Evolutionary conservation across 495 filamentous ascomycete species (phyloP), one percentile per base, ranked within the genome.

Genomic region (Penicillium manginii): DNA sequence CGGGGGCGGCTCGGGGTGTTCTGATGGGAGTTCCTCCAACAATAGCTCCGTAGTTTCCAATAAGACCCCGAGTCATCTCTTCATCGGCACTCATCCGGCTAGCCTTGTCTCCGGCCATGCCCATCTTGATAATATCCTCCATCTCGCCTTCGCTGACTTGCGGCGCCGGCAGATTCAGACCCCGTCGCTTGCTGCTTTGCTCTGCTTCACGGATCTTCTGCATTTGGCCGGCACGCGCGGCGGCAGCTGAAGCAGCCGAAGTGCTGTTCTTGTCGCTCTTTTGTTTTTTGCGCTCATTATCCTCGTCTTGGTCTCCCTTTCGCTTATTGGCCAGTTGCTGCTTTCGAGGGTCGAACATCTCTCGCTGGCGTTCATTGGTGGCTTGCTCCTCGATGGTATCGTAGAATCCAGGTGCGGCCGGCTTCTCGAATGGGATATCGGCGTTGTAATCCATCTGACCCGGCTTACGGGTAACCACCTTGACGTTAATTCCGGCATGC

Each of bases 381-480:
- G 72, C 67, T 49, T 87, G 79, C 64, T 98, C 94, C 12, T 96
- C 92, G 7, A 73, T 78, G 2, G 94, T 98, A 63, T 98, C 94
- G 73, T 92, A 97, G 67, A 98, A 98, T 32, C 94, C 94, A 52
- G 90, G 84, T 5, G 90, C 89, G 0, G 93, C 85, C 39, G 87
- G 88, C 74, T 96, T 96, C 74, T 98, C 94, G 64, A 98, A 97
- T 3, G 96, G 94, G 56, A 98, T 94, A 66, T 98, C 94, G 55
- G 94, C 96, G 69, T 98, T 98, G 79, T 98, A 98, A 71, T 98
- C 94, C 93, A 98, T 98, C 79, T 97, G 87, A 1, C 93, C 93
- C 75, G 89, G 88, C 77, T 97, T 97, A 50, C 88, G 84, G 23
- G 89, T 96, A n/a, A 86, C 85, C 33, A 98, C 86, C 73, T 97